Conservation (phyloP, 768 basidiomycete genomes). For the Dioszegia aurantiaca region DNA sequence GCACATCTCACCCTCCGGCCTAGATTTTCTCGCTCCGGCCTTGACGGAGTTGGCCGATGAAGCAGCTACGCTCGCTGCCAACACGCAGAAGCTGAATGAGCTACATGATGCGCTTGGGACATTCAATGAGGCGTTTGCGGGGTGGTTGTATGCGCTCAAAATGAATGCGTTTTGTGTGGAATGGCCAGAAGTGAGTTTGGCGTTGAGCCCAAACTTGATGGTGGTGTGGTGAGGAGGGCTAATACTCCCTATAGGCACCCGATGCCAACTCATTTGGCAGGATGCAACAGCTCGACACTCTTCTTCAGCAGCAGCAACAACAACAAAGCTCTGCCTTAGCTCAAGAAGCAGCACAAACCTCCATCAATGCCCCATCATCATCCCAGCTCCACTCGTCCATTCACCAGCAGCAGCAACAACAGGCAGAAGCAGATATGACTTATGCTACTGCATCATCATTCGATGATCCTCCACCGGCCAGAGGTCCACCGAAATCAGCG, state of each 20-base stretch:
- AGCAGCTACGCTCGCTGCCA: conserved; percentile 71
- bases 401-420: conserved; percentile 11
- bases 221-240: conserved; percentile 51
- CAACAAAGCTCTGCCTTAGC: conserved; percentile 8
- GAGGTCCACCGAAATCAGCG: conserved; percentile 37
- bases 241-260: conserved; percentile 54
- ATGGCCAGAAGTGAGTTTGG: conserved; percentile 70
- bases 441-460: conserved; percentile 46
- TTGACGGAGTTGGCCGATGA: conserved; percentile 86
- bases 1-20: conserved; percentile 72
- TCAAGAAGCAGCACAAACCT: background rate
- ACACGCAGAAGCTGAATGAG: conserved; percentile 67
- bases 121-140: conserved; percentile 91
- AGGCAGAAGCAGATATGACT: conserved; percentile 42
- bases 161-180: conserved; percentile 94
- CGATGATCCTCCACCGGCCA: conserved; percentile 24
- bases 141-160: conserved; percentile 84
- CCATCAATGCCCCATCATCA: conserved; percentile 10
- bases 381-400: conserved; percentile 2
- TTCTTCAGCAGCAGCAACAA: conserved; percentile 8
- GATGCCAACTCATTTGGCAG: conserved; percentile 17
- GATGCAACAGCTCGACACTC: conserved; percentile 15
- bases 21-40: conserved; percentile 79
- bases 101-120: conserved; percentile 73
- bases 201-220: background rate